These are phyloP conservation scores for Trichoderma aggressivum DNA, from an alignment of 2,329 filamentous ascomycete species.

Conservation along the genomic window DNA sequence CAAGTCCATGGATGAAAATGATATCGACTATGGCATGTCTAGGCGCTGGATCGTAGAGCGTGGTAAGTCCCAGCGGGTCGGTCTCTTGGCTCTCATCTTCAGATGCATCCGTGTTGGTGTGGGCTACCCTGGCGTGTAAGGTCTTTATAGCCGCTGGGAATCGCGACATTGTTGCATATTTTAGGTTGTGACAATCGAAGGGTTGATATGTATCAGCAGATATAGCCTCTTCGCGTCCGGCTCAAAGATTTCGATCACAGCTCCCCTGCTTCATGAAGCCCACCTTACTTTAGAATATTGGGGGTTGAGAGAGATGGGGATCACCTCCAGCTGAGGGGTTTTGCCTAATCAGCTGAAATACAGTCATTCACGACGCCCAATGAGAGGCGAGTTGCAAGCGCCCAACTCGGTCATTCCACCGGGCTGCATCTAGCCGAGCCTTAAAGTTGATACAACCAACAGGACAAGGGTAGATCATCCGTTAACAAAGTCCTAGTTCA, in stretches of 20 bases:
- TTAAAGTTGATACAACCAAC: neutral
- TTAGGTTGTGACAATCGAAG: neutral
- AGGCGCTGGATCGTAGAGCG: conserved; percentile 2
- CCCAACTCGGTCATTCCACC: neutral
- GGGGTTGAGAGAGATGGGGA: neutral
- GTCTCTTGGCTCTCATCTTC: neutral
- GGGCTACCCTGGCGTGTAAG: neutral
- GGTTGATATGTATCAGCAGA: neutral
- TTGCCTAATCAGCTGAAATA: neutral
- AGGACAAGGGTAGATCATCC: neutral
- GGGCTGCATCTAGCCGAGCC: neutral
- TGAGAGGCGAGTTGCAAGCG: neutral
- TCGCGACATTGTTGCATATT: neutral
- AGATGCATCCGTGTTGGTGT: neutral
- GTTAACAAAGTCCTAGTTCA: neutral
- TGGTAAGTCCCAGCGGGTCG: conserved; percentile 9
- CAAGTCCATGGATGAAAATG: conserved; percentile 18
- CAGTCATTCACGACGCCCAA: neutral
- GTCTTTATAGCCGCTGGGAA: neutral
- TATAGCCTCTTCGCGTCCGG: neutral
- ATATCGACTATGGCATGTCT: neutral
- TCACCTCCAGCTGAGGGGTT: neutral
- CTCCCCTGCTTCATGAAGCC: neutral
- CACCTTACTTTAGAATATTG: neutral
- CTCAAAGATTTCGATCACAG: neutral